These are phyloP conservation scores for Cadophora sp. DNA, from an alignment of 2,329 filamentous ascomycete species.

Conservation along the genomic window DNA sequence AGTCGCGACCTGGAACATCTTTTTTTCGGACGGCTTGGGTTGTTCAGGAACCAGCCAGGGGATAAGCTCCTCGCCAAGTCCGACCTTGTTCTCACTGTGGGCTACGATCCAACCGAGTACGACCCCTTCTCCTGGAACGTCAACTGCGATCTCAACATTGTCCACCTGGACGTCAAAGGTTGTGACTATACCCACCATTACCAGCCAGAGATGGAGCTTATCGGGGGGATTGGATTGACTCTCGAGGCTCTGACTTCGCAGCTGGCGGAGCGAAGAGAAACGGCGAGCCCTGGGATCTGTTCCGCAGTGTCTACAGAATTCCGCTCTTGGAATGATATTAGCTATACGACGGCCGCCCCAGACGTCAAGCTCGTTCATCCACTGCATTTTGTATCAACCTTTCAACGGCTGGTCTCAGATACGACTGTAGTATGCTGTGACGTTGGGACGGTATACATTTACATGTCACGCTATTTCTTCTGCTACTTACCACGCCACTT, in stretches of 20 bases:
- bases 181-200: conserved; percentile 37
- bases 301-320: neutral
- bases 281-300: neutral
- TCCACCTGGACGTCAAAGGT: conserved; percentile 54
- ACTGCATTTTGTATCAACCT: conserved; percentile 52
- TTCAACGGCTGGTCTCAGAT: conserved; percentile 50
- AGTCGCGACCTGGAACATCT: conserved; percentile 51
- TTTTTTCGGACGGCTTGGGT: conserved; percentile 55
- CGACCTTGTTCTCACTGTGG: conserved; percentile 53
- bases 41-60: conserved; percentile 57
- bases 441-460: conserved; percentile 57
- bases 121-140: conserved; percentile 55
- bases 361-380: conserved; percentile 49
- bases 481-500: conserved; percentile 53
- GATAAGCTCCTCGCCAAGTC: conserved; percentile 53
- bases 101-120: conserved; percentile 57
- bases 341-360: neutral
- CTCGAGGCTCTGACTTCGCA: conserved; percentile 18
- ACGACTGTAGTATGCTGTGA: conserved; percentile 53
- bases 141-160: conserved; percentile 47
- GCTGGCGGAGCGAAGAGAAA: conserved; percentile 17
- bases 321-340: conserved; percentile 1
- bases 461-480: conserved; percentile 54
- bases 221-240: conserved; percentile 29
- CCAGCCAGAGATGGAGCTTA: conserved; percentile 29